Percentiles rank a stretch among this genome's conserved stretches.
Evolutionary conservation across 116 monocot species (phyloP).

Genomic region (Dioscorea cayenensis): DNA sequence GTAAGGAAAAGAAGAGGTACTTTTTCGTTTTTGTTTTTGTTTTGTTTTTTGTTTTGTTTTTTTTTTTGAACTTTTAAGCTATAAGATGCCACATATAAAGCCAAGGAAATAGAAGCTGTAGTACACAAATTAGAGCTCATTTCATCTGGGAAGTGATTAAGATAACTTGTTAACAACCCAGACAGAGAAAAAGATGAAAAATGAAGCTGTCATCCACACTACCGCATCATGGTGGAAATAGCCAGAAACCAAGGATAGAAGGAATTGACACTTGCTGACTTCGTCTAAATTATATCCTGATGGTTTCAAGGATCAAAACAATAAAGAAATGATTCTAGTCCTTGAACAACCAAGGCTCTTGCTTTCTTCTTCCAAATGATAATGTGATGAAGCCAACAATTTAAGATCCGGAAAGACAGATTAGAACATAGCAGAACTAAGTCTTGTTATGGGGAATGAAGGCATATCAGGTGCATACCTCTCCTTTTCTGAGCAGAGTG

Average conservation of each 20-base stretch:
- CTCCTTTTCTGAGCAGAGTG: slow-evolving; percentile 80
- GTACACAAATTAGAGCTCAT: too few species aligned
- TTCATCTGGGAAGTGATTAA: too few species aligned
- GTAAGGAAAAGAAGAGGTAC: neutral
- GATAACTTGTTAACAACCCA: too few species aligned
- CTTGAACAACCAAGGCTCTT: neutral
- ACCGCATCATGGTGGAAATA: too few species aligned
- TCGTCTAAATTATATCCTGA: neutral
- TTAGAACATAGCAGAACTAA: neutral
- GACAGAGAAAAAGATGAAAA: too few species aligned
- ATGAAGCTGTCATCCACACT: too few species aligned
- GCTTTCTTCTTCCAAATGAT: neutral
- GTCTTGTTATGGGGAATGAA: too few species aligned
- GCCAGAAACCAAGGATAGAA: neutral
- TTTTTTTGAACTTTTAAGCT: too few species aligned
- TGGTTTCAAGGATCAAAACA: neutral
- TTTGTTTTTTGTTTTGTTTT: too few species aligned
- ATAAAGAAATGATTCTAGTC: neutral
- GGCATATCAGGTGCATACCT: slow-evolving; percentile 37
- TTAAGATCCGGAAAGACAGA: neutral
- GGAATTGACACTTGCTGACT: neutral
- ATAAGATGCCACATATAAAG: too few species aligned
- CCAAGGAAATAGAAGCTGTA: too few species aligned
- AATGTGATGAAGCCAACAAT: neutral
- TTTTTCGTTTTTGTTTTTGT: too few species aligned